These are phyloP conservation scores for Meredithiella fracta DNA, from an alignment of 2,329 filamentous ascomycete species.

Conservation along the genomic window DNA sequence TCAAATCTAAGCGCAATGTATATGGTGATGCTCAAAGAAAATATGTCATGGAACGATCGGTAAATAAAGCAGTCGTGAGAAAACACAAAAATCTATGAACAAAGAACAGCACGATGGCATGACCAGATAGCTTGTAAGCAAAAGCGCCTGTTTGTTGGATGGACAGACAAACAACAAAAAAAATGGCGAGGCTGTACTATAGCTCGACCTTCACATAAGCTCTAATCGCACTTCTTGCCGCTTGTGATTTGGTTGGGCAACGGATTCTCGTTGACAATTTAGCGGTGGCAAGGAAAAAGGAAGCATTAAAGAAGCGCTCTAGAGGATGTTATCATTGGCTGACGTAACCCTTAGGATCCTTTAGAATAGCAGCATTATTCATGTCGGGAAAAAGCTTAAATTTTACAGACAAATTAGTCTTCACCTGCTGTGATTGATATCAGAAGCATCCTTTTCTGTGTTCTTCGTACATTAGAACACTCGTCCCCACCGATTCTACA, in stretches of 20 bases:
- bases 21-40: not conserved
- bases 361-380: no score
- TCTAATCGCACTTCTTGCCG: not conserved
- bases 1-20: not conserved
- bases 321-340: no score
- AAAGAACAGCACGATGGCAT: not conserved
- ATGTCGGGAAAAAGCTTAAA: no score
- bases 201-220: not conserved
- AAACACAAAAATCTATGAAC: not conserved
- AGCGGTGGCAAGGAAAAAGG: not conserved
- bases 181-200: slow-evolving; percentile 3
- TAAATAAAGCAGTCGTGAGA: not conserved
- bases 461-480: no score
- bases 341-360: no score
- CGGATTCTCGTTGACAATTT: not conserved
- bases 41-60: not conserved
- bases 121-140: not conserved
- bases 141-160: not conserved
- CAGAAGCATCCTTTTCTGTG: no score
- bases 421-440: no score
- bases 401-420: no score
- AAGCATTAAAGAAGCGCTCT: no score
- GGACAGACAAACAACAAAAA: not conserved
- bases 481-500: no score
- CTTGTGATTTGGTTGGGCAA: not conserved